Base-by-base conservation (phyloP, 2,329 filamentous ascomycete species). In the Colletotrichum higginsianum region DNA sequence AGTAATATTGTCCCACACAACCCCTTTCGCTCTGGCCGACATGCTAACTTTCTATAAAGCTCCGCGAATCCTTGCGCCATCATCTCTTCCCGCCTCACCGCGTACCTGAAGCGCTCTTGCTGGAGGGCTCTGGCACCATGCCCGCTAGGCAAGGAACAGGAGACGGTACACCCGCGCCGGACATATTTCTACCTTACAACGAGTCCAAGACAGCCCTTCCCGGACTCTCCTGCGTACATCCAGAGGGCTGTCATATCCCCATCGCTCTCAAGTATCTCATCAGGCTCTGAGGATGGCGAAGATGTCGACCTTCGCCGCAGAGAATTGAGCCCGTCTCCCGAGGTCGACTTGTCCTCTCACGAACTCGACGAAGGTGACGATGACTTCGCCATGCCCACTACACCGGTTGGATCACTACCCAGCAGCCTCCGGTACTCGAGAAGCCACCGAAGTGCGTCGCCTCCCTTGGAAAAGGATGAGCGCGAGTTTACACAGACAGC, bases 131-230 rank as follows among this genome's bases (percentile, higher is more conserved):
- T 92, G 62, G 87, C 92, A 61, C 94, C 93, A 64, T 98, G 96
- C 82, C 96, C 96, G 4, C 85, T 98, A 66, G 94, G 94, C 62
- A 98, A 98, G 84, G 94, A 98, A 82, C 90, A 98, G 66, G 94
- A 98, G 80, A 92, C 93, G 50, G 93, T 96, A 52, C 96, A 98
- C 80, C 96, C 96, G 23, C 93, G 96, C 79, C 94, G 96, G 82
- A 95, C 97, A 57, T 98, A 98, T 86, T 98, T 97, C 84, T 98
- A 95, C 84, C 89, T 99, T 72, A 97, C 94, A 49, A 97, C 93
- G n/a, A 92, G 89, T 78, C 91, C 93, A 57, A 94, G 93, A 79
- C 94, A 96, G 79, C 90, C 94, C 47, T 90, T 98, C 23, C 94
- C 94, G 2, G 89, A 66, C 12, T 61, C 61, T 3, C 23, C 66